Conservation (phyloP, 352 stramenopile genomes). For the Phytopythium montanum region DNA sequence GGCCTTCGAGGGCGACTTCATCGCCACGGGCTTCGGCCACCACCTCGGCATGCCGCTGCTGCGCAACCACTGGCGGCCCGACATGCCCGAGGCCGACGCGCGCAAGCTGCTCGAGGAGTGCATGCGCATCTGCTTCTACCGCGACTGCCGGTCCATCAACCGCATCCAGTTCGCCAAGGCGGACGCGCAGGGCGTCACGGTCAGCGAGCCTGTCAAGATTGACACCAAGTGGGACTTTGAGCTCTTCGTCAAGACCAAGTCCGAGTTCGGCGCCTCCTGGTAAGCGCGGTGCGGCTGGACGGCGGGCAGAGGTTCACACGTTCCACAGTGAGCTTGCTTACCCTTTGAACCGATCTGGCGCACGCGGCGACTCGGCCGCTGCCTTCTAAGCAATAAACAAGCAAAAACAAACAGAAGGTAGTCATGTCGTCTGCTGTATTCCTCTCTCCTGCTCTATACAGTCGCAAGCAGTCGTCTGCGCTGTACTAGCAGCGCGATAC, state of each 20-base stretch:
- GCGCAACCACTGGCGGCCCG: conserved; percentile 91
- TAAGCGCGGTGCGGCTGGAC: conserved; percentile 28
- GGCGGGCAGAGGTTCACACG: background rate
- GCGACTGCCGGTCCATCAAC: conserved; percentile 98
- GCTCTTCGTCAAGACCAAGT: conserved; percentile 87
- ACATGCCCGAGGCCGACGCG: conserved; percentile 94
- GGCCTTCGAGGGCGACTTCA: conserved; percentile 95
- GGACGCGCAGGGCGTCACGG: conserved; percentile 76
- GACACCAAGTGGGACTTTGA: conserved; percentile 94
- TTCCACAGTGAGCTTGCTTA: background rate
- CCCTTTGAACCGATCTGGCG: background rate
- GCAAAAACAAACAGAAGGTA: background rate
- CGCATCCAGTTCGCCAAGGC: conserved; percentile 97
- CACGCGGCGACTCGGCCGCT: background rate
- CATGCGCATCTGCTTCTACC: conserved; percentile 98
- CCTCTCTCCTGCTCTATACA: background rate
- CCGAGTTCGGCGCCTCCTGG: conserved; percentile 87
- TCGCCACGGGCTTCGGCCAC: conserved; percentile 97
- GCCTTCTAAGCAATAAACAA: background rate
- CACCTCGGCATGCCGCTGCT: conserved; percentile 97
- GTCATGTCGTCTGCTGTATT: background rate
- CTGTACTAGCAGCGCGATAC: background rate
- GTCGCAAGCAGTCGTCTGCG: background rate
- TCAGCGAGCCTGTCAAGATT: conserved; percentile 95
- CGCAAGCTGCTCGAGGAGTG: conserved; percentile 95